A percentile compares a stretch with the other conserved stretches of the same genome.
Evolutionary conservation across 257 asterid genomes (phyloP).

Genomic region (Agastache rugosa): DNA sequence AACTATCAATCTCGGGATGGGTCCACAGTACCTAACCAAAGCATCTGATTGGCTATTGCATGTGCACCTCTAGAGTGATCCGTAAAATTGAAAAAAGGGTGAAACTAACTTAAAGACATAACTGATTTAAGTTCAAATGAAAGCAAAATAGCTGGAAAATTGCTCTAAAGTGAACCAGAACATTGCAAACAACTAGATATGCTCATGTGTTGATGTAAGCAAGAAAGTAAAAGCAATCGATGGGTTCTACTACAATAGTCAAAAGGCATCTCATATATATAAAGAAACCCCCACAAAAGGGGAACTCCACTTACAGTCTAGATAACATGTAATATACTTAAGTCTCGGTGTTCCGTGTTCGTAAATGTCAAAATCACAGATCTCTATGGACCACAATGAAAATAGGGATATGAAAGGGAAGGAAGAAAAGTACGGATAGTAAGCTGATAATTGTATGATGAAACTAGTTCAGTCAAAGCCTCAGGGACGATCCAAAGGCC

Average conservation of each 20-base stretch:
- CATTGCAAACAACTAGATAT: background rate
- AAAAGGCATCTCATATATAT: background rate
- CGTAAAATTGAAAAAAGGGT: background rate
- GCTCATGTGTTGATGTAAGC: background rate
- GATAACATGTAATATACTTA: slow-evolving; percentile 11
- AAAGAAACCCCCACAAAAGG: background rate
- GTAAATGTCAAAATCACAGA: slow-evolving; percentile 17
- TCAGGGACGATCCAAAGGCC: slow-evolving; percentile 38
- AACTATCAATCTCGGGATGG: background rate
- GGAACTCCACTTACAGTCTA: slow-evolving; percentile 17
- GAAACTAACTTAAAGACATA: background rate
- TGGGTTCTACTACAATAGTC: background rate
- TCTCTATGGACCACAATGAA: slow-evolving; percentile 10
- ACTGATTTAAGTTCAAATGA: background rate
- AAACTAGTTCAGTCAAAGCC: slow-evolving; percentile 46
- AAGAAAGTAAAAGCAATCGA: slow-evolving; percentile 4
- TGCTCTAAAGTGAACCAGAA: background rate
- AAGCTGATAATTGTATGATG: slow-evolving; percentile 30
- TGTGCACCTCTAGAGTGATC: slow-evolving; percentile 1
- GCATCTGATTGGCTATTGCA: slow-evolving; percentile 1
- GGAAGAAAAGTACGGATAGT: slow-evolving; percentile 3
- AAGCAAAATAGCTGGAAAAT: background rate
- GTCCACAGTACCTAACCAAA: slow-evolving; percentile 9
- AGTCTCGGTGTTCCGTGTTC: slow-evolving; percentile 13
- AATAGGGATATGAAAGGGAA: background rate